Evolutionary conservation across 371 early-diverging fungal genomes (phyloP).

Genomic region (Mucor plumbeus): DNA sequence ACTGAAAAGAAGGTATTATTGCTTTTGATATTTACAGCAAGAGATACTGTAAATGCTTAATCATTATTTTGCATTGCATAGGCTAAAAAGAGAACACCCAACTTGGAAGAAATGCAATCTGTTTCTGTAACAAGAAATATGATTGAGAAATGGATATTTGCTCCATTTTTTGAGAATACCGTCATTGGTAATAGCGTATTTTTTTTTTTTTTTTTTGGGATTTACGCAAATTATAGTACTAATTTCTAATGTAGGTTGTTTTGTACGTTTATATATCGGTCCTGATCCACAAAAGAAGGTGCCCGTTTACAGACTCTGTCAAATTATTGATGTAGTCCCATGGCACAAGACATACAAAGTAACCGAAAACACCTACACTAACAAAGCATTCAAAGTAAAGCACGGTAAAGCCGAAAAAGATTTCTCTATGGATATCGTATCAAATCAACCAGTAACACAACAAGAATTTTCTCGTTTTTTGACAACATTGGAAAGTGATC

Average conservation of each 20-base stretch:
- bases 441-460: conserved; percentile 70
- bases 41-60: neutral
- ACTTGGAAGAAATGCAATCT: conserved; percentile 65
- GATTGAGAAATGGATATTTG: conserved; percentile 77
- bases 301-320: conserved; percentile 66
- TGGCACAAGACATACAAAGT: conserved; percentile 71
- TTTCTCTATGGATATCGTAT: conserved; percentile 78
- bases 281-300: conserved; percentile 51
- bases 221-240: neutral
- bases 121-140: conserved; percentile 64
- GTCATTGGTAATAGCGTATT: conserved; percentile 50
- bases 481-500: conserved; percentile 55
- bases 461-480: conserved; percentile 69
- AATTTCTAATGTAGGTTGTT: conserved; percentile 38
- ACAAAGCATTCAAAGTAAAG: conserved; percentile 64
- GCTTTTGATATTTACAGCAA: neutral
- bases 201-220: neutral
- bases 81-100: conserved; percentile 55
- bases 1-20: conserved; percentile 28
- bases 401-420: conserved; percentile 72
- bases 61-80: conserved; percentile 8
- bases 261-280: conserved; percentile 71
- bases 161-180: conserved; percentile 72
- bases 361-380: conserved; percentile 56
- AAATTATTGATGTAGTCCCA: conserved; percentile 64